Evolutionary conservation across 2,329 filamentous ascomycete genomes (phyloP).

Genomic region (Pyrenophora seminiperda): DNA sequence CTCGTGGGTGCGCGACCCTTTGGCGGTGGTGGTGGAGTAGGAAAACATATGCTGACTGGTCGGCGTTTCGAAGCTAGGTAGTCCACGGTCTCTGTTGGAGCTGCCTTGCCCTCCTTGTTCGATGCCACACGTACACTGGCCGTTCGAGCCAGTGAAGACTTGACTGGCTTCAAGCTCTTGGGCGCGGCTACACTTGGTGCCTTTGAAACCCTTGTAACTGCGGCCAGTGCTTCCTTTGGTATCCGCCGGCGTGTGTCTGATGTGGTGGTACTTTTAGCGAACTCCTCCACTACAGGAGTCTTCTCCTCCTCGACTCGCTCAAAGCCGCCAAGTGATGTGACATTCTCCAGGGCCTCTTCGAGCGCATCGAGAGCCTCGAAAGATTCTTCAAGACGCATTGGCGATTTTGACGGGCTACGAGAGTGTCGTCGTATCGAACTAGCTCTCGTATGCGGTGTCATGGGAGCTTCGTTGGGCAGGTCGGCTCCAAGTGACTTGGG

Average conservation of each 20-base stretch:
- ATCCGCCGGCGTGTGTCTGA: slow-evolving; percentile 13
- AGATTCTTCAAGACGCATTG: slow-evolving; percentile 52
- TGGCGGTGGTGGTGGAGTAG: slow-evolving; percentile 51
- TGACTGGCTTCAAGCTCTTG: slow-evolving; percentile 38
- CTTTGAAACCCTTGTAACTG: slow-evolving; percentile 30
- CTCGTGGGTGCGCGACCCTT: slow-evolving; percentile 58
- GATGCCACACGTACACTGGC: slow-evolving; percentile 34
- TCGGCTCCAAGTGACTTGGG: slow-evolving; percentile 37
- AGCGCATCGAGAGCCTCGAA: slow-evolving; percentile 58
- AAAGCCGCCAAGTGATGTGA: slow-evolving; percentile 48
- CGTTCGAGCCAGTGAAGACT: slow-evolving; percentile 31
- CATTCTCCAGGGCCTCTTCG: slow-evolving; percentile 58
- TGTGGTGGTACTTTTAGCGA: slow-evolving; percentile 11
- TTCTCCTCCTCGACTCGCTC: slow-evolving; percentile 40
- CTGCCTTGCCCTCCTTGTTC: slow-evolving; percentile 28
- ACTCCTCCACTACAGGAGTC: slow-evolving; percentile 31
- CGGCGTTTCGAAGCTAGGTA: slow-evolving; percentile 52
- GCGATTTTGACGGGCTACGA: slow-evolving; percentile 34
- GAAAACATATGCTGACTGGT: slow-evolving; percentile 56
- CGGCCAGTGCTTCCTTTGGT: slow-evolving; percentile 13
- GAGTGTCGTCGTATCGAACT: slow-evolving; percentile 30
- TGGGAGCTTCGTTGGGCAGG: slow-evolving; percentile 31
- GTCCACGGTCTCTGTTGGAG: slow-evolving; percentile 38
- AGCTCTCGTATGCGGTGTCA: slow-evolving; percentile 29
- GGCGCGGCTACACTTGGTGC: slow-evolving; percentile 33